Evolutionary conservation across 306 rosid genomes (phyloP), one percentile per base, ranked within the genome.

Genomic region (Trichosanthes truncata): DNA sequence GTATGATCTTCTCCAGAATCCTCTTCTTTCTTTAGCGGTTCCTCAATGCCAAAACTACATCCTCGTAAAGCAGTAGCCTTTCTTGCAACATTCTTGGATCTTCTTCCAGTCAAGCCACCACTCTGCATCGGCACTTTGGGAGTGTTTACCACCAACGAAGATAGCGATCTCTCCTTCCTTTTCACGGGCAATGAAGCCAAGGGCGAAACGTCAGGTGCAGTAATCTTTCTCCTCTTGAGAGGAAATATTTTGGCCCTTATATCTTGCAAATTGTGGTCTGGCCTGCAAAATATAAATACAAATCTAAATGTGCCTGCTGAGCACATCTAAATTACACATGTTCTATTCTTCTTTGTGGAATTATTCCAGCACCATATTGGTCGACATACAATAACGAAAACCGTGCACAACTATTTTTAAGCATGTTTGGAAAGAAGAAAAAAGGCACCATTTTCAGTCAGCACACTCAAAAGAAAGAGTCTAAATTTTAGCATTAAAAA

Each of bases 191-290:
- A 77, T 31, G 91, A 60, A 86, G 80, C 66, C 60, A 96, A 88
- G 82, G 93, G 81, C 61, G 91, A 66, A 84, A 82, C 90, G 84
- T 92, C 91, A 26, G 90, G 92, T 48, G 89, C 88, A 78, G 79
- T 65, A 41, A 86, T 68, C 81, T 93, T 95, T 84, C 85, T 85
- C 81, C 88, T 76, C 74, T 81, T 89, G 14, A 82, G 78, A 77
- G 99, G 99, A 89, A 95, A 95, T 56, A 93, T 80, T 86, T 93
- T 95, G 68, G 90, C 87, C 83, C 97, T 92, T 63, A 95, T 88
- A 84, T 95, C 99, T 88, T 95, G 99, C 85, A 95, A 80, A 89
- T 95, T 95, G 86, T 93, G 97, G 87, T 95, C 99, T 62, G 97
- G 97, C 97, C 99, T 95, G 96, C 80, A 84, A 45, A 85, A 62